Evolutionary conservation across 768 basidiomycete genomes (phyloP).

Genomic region (Lactarius pseudohatsudake): DNA sequence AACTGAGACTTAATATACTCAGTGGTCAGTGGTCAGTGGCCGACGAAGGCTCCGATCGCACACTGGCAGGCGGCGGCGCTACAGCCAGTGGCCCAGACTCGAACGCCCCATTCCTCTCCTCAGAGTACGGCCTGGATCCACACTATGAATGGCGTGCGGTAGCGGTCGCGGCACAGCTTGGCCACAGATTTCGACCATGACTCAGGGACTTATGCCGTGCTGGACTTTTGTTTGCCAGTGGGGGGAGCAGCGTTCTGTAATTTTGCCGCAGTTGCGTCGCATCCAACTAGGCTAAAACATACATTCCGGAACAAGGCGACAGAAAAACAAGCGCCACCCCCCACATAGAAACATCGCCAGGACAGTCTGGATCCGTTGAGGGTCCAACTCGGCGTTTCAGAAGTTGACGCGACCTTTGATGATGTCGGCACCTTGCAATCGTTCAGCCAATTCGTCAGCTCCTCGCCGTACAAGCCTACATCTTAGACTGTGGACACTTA

Average conservation of each 20-base stretch:
- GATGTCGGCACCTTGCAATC: constrained; percentile 24
- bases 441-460: neutral
- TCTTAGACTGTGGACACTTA: neutral
- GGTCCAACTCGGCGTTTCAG: constrained; percentile 4
- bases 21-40: no score
- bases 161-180: no score
- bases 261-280: neutral
- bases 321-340: neutral
- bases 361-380: neutral
- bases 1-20: no score
- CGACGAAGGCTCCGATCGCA: no score
- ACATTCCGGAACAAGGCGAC: neutral
- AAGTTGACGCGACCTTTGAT: constrained; percentile 19
- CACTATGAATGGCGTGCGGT: no score
- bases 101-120: no score
- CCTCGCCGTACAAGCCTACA: neutral
- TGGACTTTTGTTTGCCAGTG: no score
- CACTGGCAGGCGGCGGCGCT: no score
- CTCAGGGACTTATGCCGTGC: no score
- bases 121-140: no score
- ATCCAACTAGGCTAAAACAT: neutral
- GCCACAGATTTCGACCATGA: no score
- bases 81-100: no score
- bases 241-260: neutral
- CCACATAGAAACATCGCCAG: neutral